Conservation (phyloP, 768 basidiomycete species). For the Mrakia gelida region DNA sequence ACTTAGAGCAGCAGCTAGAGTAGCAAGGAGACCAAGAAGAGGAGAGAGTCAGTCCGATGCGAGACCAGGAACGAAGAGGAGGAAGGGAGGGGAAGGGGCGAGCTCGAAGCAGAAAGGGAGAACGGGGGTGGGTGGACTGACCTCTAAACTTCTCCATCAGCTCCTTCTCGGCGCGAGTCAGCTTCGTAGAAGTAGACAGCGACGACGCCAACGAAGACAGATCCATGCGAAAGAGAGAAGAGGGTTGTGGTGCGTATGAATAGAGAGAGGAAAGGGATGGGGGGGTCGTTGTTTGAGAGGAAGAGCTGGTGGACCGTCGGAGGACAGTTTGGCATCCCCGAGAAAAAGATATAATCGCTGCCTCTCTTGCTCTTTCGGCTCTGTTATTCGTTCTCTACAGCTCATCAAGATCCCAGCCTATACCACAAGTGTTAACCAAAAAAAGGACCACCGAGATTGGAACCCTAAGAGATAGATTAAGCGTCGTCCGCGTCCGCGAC, state of each 20-base stretch:
- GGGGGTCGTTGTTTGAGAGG: not conserved
- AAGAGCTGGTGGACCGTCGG: not conserved
- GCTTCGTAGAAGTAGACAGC: conserved; percentile 33
- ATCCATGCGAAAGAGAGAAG: conserved; percentile 31
- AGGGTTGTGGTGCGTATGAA: not conserved
- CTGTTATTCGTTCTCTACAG: not conserved
- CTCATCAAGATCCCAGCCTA: not conserved
- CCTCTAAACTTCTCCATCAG: conserved; percentile 39
- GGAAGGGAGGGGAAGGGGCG: not conserved
- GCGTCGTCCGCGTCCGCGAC: conserved; percentile 11
- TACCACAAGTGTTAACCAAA: not conserved
- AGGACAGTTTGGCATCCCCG: not conserved
- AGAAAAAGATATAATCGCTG: not conserved
- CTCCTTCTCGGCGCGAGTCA: conserved; percentile 36
- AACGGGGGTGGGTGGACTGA: not conserved
- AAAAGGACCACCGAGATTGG: not conserved
- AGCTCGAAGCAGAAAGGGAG: not conserved
- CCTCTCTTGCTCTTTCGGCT: not conserved
- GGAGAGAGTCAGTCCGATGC: not conserved
- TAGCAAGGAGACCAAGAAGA: not conserved
- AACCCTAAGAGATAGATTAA: not conserved
- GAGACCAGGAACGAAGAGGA: not conserved
- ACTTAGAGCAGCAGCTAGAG: conserved; percentile 35
- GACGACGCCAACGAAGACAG: conserved; percentile 36
- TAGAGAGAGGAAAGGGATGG: not conserved